These are phyloP conservation scores for Umbelopsis vinacea DNA, from an alignment of 192 early-diverging fungal species.

Conservation along the genomic window DNA sequence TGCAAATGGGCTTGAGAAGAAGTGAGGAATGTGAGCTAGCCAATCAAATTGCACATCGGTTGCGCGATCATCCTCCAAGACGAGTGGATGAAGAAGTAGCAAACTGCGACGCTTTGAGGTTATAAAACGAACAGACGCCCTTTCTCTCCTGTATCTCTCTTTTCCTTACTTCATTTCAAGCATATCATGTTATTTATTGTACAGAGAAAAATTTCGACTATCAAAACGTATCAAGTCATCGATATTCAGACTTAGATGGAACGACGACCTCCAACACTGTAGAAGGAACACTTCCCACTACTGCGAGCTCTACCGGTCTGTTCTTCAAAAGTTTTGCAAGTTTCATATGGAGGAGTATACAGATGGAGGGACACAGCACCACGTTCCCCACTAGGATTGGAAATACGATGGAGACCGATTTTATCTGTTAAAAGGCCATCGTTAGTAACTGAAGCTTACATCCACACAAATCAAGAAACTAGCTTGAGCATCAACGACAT, in stretches of 20 bases:
- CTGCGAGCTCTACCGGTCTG: conserved; percentile 65
- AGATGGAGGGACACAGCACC: conserved; percentile 87
- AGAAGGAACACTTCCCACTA: conserved; percentile 65
- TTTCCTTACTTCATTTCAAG: not conserved
- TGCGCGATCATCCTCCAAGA: conserved; percentile 19
- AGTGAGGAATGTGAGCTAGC: not conserved
- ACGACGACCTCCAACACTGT: conserved; percentile 53
- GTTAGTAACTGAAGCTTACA: not conserved
- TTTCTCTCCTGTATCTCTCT: not conserved
- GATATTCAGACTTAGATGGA: not conserved
- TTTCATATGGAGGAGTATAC: conserved; percentile 86
- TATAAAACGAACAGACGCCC: not conserved
- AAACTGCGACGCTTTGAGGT: not conserved
- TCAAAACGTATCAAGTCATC: not conserved
- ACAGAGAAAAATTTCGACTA: not conserved
- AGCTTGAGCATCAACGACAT: not conserved
- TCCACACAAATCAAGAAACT: not conserved
- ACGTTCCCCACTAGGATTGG: conserved; percentile 58
- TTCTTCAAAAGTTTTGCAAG: conserved; percentile 86
- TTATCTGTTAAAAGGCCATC: conserved; percentile 50
- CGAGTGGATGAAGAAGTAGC: conserved; percentile 19
- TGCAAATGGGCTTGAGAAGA: not conserved
- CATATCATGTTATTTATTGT: not conserved
- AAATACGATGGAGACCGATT: conserved; percentile 85
- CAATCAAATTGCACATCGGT: conserved; percentile 6